Base-by-base conservation (phyloP, 2,329 filamentous ascomycete genomes). In the Exophiala calicioides region DNA sequence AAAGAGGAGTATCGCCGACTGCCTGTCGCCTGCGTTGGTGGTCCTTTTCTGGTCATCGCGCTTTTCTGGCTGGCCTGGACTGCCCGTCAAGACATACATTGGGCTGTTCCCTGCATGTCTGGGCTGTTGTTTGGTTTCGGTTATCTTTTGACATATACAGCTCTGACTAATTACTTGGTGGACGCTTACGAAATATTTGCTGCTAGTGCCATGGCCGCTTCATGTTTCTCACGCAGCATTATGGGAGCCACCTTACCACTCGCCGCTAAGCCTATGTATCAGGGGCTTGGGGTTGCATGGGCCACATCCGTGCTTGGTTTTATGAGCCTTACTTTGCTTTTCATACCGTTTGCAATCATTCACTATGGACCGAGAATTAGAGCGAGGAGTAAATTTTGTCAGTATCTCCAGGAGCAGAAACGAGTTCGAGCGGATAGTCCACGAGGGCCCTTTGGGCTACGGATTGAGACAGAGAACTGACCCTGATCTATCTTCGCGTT, bases 241-340 rank as follows among this genome's bases (percentile, higher is more conserved):
- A 65, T 65, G 4, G 70, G 69, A 4, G 70, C 65, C 0, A 62
- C 60, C 0, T 68, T 73, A 31, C 56, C 56, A 2, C 38, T 60
- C 9, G 70, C 85, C 20, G 68, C 67, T 6, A 65, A 68, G 5
- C 59, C 60, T 18, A 63, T 72, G 53, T 73, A 72, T 50, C 19
- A 56, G 3, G 58, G 53, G 4, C 51, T 72, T 4, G 67, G 69
- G 0, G 59, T 72, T 1, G 47, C 62, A 2, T 72, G 68, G 70
- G 69, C 65, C 3, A 68, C 65, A 16, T 68, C 63, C 10, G 46
- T 71, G 5, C 55, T 72, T 9, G 70, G 64, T 1, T 71, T 71
- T 46, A 45, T 67, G 16, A 65, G 65, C 42, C 16, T 71, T 13
- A 60, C 51, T 2, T 67, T 69, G 46, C 58, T 63, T 13, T 61